These are phyloP conservation scores for Malassezia nana DNA, from an alignment of 1,284 basidiomycete genomes.

Conservation along the genomic window DNA sequence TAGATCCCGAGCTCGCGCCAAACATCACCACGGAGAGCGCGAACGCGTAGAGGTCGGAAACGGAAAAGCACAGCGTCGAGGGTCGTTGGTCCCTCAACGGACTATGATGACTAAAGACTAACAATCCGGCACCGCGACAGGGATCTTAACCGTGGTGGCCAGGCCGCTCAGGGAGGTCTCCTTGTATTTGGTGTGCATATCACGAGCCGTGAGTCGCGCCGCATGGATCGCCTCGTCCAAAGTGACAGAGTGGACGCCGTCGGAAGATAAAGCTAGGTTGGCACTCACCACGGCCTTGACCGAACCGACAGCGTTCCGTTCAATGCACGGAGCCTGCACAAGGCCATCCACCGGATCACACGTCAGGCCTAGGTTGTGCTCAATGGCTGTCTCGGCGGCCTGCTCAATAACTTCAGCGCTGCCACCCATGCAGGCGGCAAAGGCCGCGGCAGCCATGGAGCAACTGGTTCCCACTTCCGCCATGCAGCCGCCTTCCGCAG, in stretches of 20 bases:
- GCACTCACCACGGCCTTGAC: conserved; percentile 57
- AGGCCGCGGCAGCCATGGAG: conserved; percentile 83
- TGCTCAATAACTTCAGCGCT: conserved; percentile 52
- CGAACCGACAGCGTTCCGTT: conserved; percentile 70
- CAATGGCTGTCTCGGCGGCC: conserved; percentile 88
- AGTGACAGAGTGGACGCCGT: conserved; percentile 73
- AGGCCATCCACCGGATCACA: conserved; percentile 54
- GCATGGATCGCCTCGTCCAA: conserved; percentile 93
- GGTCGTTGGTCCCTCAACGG: background rate
- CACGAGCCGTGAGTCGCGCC: conserved; percentile 73
- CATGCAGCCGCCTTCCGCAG: conserved; percentile 62
- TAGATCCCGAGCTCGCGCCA: conserved; percentile 13
- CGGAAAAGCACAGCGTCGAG: background rate
- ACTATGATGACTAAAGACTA: conserved; percentile 12
- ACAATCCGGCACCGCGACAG: conserved; percentile 42
- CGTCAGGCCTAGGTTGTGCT: conserved; percentile 46
- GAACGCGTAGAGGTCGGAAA: conserved; percentile 1
- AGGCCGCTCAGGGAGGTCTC: conserved; percentile 36
- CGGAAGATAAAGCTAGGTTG: conserved; percentile 74
- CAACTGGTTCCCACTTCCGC: conserved; percentile 59
- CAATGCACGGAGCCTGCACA: conserved; percentile 77
- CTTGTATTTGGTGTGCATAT: conserved; percentile 51
- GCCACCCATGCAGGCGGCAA: conserved; percentile 63
- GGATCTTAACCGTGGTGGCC: conserved; percentile 35
- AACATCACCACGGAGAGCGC: conserved; percentile 8